Evolutionary conservation across 176 grass and related monocot species (phyloP).

Genomic region (Oryza nivara): DNA sequence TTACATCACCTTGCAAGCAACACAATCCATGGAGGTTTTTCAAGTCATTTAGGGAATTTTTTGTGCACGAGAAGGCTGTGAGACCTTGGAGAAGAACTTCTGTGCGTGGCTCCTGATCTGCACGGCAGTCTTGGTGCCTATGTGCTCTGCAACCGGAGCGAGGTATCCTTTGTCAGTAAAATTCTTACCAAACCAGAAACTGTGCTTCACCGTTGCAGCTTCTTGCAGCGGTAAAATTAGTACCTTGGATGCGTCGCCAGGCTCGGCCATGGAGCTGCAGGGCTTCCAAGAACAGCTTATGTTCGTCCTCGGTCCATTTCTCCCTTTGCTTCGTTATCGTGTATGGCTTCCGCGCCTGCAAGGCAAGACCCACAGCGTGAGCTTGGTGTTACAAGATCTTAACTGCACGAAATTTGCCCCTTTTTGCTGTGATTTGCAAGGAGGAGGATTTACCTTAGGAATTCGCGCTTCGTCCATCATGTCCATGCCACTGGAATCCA

Average conservation of each 20-base stretch:
- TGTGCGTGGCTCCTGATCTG: slow-evolving; percentile 98
- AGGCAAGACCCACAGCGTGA: slow-evolving; percentile 10
- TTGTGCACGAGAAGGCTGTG: slow-evolving; percentile 36
- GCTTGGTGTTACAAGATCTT: slow-evolving; percentile 19
- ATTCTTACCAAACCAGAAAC: neutral
- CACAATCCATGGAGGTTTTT: slow-evolving; percentile 61
- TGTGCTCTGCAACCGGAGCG: slow-evolving; percentile 59
- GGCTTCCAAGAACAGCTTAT: slow-evolving; percentile 82
- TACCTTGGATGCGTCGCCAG: slow-evolving; percentile 91
- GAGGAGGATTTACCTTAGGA: slow-evolving; percentile 57
- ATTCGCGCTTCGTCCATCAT: slow-evolving; percentile 39
- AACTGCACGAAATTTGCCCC: neutral
- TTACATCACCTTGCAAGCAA: slow-evolving; percentile 66
- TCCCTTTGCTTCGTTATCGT: slow-evolving; percentile 92
- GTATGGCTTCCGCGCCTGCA: slow-evolving; percentile 85
- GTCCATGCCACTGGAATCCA: slow-evolving; percentile 3
- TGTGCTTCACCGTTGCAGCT: neutral
- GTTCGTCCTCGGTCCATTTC: slow-evolving; percentile 93
- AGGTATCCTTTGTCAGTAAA: slow-evolving; percentile 3
- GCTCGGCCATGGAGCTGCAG: slow-evolving; percentile 76
- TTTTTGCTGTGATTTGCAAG: neutral
- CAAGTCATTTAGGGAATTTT: slow-evolving; percentile 31
- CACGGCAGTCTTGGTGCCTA: slow-evolving; percentile 90
- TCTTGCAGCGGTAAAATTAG: neutral
- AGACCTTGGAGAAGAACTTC: slow-evolving; percentile 98